Evolutionary conservation across 1,139 yeast species (phyloP).

Genomic region (Yamadazyma diddensiae): DNA sequence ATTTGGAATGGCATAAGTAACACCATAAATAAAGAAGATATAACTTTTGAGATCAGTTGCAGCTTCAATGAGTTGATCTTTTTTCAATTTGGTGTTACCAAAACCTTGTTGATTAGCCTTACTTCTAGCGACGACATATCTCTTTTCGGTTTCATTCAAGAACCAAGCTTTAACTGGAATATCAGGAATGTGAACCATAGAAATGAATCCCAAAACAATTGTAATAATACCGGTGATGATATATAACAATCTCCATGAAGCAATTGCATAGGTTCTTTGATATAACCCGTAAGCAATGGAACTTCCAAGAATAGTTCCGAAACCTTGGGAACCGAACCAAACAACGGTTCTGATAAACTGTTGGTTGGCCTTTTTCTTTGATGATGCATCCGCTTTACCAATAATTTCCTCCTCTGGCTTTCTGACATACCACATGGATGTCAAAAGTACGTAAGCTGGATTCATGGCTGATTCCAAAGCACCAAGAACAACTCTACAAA

Average conservation of each 20-base stretch:
- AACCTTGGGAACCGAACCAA: conserved; percentile 22
- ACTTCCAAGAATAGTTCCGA: conserved; percentile 14
- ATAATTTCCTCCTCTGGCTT: conserved; percentile 6
- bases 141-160: conserved; percentile 46
- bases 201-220: conserved; percentile 22
- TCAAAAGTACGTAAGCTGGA: conserved; percentile 54
- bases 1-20: conserved; percentile 3
- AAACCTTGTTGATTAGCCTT: conserved; percentile 51
- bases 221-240: conserved; percentile 30
- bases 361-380: conserved; percentile 13
- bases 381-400: conserved; percentile 1
- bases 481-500: conserved; percentile 38
- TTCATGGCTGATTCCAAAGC: conserved; percentile 48
- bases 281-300: conserved; percentile 11
- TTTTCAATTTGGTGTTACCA: conserved; percentile 53
- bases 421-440: conserved; percentile 21
- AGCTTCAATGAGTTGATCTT: conserved; percentile 34
- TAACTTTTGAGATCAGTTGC: conserved; percentile 1
- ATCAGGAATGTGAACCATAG: conserved; percentile 27
- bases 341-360: conserved; percentile 19
- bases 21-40: conserved; percentile 2
- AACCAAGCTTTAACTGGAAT: conserved; percentile 32
- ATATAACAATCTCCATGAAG: conserved; percentile 33
- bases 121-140: conserved; percentile 31
- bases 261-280: conserved; percentile 17